Evolutionary conservation across 805 yeast species (phyloP).

Genomic region (Pichia sporocuriosa): DNA sequence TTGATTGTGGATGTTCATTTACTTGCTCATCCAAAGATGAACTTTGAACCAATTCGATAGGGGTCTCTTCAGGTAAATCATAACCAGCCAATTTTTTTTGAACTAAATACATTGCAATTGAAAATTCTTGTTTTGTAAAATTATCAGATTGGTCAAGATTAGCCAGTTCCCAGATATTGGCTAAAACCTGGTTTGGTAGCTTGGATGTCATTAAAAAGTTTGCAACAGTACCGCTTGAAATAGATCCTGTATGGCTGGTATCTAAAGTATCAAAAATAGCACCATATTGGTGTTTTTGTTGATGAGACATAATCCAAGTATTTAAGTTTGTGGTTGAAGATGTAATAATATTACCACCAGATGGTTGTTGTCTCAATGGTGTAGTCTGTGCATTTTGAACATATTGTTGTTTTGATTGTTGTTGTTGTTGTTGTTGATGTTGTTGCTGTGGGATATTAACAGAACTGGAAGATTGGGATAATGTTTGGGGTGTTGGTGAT

Average conservation of each 20-base stretch:
- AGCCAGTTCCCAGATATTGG: conserved; percentile 90
- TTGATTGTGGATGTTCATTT: not conserved
- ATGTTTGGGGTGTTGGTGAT: not conserved
- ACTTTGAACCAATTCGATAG: conserved; percentile 44
- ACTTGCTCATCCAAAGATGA: conserved; percentile 24
- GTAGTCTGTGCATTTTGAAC: not conserved
- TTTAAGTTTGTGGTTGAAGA: conserved; percentile 19
- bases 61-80: conserved; percentile 72
- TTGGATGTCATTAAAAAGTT: conserved; percentile 84
- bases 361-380: conserved; percentile 11
- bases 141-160: conserved; percentile 82
- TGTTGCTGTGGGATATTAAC: too few relatives aligned
- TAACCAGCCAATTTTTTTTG: conserved; percentile 74
- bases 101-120: conserved; percentile 89
- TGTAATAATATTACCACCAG: conserved; percentile 9
- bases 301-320: conserved; percentile 59
- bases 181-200: conserved; percentile 75
- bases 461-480: too few relatives aligned
- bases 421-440: too few relatives aligned
- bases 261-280: conserved; percentile 75
- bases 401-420: not conserved
- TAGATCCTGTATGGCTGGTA: conserved; percentile 49
- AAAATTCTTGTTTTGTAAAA: conserved; percentile 75
- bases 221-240: conserved; percentile 79
- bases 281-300: conserved; percentile 72